A percentile compares a stretch with the other conserved stretches of the same genome.
These are phyloP conservation scores for Giardia duodenalis DNA, from an alignment of 208 protist species.

Conservation along the genomic window DNA sequence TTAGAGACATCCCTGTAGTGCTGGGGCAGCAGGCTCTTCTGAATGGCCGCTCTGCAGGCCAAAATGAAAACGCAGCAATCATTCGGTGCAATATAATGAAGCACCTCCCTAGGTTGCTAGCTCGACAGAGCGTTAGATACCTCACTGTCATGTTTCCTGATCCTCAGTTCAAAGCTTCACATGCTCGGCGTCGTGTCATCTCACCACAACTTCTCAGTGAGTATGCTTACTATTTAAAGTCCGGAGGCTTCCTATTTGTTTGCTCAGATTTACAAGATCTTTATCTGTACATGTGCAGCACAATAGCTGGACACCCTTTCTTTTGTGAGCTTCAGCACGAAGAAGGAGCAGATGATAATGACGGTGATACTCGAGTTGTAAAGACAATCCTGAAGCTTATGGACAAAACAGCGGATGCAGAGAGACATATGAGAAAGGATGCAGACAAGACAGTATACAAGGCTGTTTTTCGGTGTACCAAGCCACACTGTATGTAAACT, in stretches of 20 bases:
- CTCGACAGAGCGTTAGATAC: background rate
- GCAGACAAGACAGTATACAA: background rate
- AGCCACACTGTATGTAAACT: too few species aligned
- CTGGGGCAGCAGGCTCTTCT: background rate
- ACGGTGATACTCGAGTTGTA: too few species aligned
- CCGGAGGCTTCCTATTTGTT: background rate
- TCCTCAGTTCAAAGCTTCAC: conserved; percentile 29
- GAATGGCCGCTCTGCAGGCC: background rate
- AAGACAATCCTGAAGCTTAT: background rate
- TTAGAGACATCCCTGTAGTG: conserved; percentile 8
- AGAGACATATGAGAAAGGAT: conserved; percentile 23
- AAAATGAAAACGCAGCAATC: background rate
- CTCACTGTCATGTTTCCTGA: conserved; percentile 26
- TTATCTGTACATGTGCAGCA: background rate
- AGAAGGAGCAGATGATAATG: too few species aligned
- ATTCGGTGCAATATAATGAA: conserved; percentile 12
- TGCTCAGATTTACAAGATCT: conserved; percentile 25
- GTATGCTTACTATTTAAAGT: conserved; percentile 8
- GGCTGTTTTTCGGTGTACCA: background rate
- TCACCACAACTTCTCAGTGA: background rate
- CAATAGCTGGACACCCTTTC: background rate
- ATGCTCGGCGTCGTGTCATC: background rate
- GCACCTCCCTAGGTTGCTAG: background rate
- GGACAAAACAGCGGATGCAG: background rate
- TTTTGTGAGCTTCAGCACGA: conserved; percentile 11